Base-by-base conservation (phyloP, 306 rosid species). In the Medicago ruthenica region DNA sequence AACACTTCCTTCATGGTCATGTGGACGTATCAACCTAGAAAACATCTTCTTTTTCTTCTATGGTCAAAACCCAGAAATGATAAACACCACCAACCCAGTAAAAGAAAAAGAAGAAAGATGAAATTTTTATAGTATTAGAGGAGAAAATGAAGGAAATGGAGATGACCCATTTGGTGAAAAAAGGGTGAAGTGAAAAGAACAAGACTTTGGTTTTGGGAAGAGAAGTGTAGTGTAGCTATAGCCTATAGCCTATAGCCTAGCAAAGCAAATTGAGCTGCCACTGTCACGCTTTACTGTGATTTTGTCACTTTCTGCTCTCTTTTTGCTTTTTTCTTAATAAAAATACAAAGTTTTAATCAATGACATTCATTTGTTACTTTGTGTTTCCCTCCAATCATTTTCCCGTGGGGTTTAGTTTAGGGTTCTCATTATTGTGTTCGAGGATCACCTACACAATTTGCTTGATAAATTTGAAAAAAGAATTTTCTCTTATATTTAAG, bases 261-360 rank as follows among this genome's bases (percentile, higher is more conserved):
- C 16, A 72, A 77, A 41, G 67, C 14, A 66, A 77, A 66, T 74
- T 59, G 80, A 31, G 80, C 73, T 76, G 80, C 77, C 87, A 84
- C 80, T 74, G 83, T 84, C 85, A 81, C 83, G 73, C 87, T 77
- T 77, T 77, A 63, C 83, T 69, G 83, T 65, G 87, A 84, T 84
- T 84, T 84, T 84, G 87, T 84, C 87, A 72, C 87, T 84, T 84
- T 84, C 83, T 81, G 79, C 80, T 50, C 8, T 70, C 50, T 73
- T 67, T 67, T 66, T 31, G 50, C 37, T 62, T 67, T 71, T 80
- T 64, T 21, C 44, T 63, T 55, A 31, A 39, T 41, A 22, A 22
- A 58, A 58, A 58, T 58, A 58, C 8, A 41, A 9, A 24, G 9
- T 18, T 1, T 22, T 60, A 61, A 16, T 79, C 40, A 22, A 14